Percentiles rank a stretch among this genome's conserved stretches.
These are phyloP conservation scores for Penicillium longicatenatum DNA, from an alignment of 495 filamentous ascomycete genomes.

Conservation along the genomic window DNA sequence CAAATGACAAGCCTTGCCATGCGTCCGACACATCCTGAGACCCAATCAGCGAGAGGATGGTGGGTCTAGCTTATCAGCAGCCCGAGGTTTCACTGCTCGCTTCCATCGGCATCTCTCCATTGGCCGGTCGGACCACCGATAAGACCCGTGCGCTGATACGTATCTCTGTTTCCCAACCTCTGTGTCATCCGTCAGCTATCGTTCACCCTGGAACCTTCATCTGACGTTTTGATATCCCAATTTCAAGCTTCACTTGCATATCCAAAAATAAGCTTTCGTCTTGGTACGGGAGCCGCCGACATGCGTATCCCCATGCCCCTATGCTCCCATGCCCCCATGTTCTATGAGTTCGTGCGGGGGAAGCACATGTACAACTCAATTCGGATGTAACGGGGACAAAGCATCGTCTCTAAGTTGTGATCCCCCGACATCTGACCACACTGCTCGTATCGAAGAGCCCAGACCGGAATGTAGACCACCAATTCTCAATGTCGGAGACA, in stretches of 20 bases:
- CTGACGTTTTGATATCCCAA: background rate
- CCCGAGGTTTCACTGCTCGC: conserved; percentile 22
- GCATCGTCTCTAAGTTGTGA: background rate
- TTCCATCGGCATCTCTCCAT: conserved; percentile 9
- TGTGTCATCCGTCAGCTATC: conserved; percentile 13
- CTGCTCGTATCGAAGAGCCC: background rate
- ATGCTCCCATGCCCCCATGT: no score
- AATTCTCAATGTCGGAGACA: background rate
- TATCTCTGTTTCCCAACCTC: background rate
- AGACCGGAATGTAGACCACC: background rate
- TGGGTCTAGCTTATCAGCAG: conserved; percentile 24
- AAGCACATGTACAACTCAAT: background rate
- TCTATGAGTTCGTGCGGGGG: background rate
- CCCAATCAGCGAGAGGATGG: background rate
- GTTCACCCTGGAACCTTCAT: background rate
- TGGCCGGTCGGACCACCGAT: conserved; percentile 14
- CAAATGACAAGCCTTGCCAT: conserved; percentile 27
- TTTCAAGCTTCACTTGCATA: conserved; percentile 3
- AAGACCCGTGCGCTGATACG: conserved; percentile 17
- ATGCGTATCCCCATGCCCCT: conserved; percentile 1
- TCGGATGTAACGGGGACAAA: background rate
- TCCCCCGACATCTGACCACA: background rate
- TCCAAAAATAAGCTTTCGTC: background rate
- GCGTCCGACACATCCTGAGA: background rate
- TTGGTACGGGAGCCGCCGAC: conserved; percentile 15